Evolutionary conservation across 768 basidiomycete genomes (phyloP).

Genomic region (Omphalotus guepiniiformis): DNA sequence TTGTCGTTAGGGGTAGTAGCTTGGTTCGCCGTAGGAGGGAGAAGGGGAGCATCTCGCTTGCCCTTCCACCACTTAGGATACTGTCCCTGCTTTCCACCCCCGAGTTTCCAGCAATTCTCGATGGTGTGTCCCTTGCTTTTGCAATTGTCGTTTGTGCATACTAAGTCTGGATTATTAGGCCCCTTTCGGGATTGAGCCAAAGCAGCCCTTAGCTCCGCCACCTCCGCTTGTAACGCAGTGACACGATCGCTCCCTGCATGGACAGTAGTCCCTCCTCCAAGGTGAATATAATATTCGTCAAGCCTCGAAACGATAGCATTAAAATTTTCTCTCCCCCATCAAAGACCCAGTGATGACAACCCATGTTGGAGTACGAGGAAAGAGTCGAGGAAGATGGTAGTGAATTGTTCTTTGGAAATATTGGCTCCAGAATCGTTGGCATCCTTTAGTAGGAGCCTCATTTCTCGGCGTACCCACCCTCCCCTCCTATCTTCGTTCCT

Average conservation of each 20-base stretch:
- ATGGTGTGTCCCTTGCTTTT: conserved; percentile 11
- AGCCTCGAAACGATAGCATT: not conserved
- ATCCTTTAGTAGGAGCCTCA: not conserved
- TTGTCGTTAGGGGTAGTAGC: not conserved
- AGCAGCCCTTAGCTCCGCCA: not conserved
- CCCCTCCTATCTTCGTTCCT: not conserved
- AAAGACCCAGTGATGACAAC: not conserved
- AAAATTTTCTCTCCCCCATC: not conserved
- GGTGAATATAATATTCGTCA: not conserved
- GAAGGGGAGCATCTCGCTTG: conserved; percentile 1
- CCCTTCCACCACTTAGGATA: conserved; percentile 8
- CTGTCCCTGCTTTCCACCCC: conserved; percentile 26
- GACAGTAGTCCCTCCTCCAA: not conserved
- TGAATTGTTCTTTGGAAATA: not conserved
- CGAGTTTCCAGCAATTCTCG: conserved; percentile 18
- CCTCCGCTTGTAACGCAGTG: not conserved
- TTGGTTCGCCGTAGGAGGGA: not conserved
- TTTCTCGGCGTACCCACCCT: not conserved
- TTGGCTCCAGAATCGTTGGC: not conserved
- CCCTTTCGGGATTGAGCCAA: not conserved
- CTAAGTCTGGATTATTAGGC: not conserved
- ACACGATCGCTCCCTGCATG: not conserved
- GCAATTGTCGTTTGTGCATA: conserved; percentile 16
- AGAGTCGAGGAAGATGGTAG: not conserved
- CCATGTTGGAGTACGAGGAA: not conserved